Conservation (phyloP, 2,329 filamentous ascomycete genomes). For the Colletotrichum chrysophilum region DNA sequence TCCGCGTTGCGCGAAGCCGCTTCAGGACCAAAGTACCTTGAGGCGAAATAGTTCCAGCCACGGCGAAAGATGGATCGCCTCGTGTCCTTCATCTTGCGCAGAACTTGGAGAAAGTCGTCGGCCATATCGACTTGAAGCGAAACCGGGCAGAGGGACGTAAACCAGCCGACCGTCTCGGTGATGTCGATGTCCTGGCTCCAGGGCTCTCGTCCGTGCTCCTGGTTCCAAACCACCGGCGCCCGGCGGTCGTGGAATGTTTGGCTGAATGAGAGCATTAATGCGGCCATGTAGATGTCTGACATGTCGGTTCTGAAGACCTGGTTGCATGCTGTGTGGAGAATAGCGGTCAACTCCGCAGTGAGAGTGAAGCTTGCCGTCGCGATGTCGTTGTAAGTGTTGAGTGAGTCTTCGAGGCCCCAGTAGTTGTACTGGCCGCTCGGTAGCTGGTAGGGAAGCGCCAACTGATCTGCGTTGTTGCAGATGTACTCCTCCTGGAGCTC, state of each 20-base stretch:
- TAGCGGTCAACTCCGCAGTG: slow-evolving; percentile 43
- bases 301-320: slow-evolving; percentile 55
- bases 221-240: slow-evolving; percentile 59
- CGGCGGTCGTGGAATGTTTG: slow-evolving; percentile 58
- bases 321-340: slow-evolving; percentile 48
- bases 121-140: slow-evolving; percentile 43
- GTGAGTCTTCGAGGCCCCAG: slow-evolving; percentile 48
- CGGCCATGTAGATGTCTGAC: slow-evolving; percentile 59
- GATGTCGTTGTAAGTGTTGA: slow-evolving; percentile 52
- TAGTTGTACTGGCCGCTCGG: slow-evolving; percentile 47
- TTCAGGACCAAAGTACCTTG: slow-evolving; percentile 43
- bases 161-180: slow-evolving; percentile 64
- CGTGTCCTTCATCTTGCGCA: slow-evolving; percentile 59
- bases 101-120: slow-evolving; percentile 54
- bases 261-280: slow-evolving; percentile 59
- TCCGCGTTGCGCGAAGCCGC: slow-evolving; percentile 32
- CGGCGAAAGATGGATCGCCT: slow-evolving; percentile 48
- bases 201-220: slow-evolving; percentile 53
- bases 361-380: slow-evolving; percentile 47
- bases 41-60: slow-evolving; percentile 55
- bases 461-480: slow-evolving; percentile 28
- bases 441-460: slow-evolving; percentile 43
- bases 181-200: slow-evolving; percentile 54
- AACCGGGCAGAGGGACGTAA: slow-evolving; percentile 61
- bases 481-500: slow-evolving; percentile 48